These are phyloP conservation scores for Camelina laxa DNA, from an alignment of 345 rosid genomes.

Conservation along the genomic window DNA sequence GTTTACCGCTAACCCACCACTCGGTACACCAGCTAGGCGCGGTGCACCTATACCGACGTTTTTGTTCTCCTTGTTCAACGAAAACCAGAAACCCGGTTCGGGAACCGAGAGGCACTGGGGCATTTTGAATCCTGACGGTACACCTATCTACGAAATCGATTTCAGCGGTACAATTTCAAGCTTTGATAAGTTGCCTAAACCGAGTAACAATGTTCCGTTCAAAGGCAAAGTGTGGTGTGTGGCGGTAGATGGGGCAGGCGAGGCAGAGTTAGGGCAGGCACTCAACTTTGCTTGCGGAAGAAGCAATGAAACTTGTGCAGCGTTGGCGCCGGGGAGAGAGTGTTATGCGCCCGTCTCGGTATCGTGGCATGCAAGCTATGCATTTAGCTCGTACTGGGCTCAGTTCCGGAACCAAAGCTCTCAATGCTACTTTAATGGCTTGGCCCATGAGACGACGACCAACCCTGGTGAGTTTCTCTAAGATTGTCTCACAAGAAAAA, in stretches of 20 bases:
- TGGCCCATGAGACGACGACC: conserved; percentile 60
- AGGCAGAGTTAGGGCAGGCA: conserved; percentile 48
- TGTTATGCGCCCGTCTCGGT: conserved; percentile 64
- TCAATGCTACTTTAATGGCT: conserved; percentile 73
- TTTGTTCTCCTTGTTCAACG: conserved; percentile 68
- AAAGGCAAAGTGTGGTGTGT: conserved; percentile 73
- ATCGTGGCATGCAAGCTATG: conserved; percentile 69
- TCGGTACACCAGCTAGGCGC: conserved; percentile 81
- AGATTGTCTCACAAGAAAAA: conserved; percentile 6
- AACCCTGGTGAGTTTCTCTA: conserved; percentile 65
- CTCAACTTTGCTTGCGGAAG: conserved; percentile 53
- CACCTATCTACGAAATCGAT: conserved; percentile 57
- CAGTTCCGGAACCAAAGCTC: conserved; percentile 59
- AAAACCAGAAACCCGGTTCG: conserved; percentile 68
- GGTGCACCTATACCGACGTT: conserved; percentile 61
- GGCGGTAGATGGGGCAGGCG: conserved; percentile 49
- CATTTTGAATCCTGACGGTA: conserved; percentile 53
- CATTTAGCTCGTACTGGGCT: conserved; percentile 82
- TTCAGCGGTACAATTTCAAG: conserved; percentile 52
- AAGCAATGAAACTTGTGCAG: conserved; percentile 59
- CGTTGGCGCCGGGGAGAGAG: conserved; percentile 58
- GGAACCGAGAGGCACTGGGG: conserved; percentile 92
- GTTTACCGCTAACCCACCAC: conserved; percentile 52
- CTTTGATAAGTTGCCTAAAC: conserved; percentile 51
- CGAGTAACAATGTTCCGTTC: conserved; percentile 56